phyloP scores from a whole-genome alignment of 495 filamentous ascomycete species.

The Penicillium goetzii region DNA sequence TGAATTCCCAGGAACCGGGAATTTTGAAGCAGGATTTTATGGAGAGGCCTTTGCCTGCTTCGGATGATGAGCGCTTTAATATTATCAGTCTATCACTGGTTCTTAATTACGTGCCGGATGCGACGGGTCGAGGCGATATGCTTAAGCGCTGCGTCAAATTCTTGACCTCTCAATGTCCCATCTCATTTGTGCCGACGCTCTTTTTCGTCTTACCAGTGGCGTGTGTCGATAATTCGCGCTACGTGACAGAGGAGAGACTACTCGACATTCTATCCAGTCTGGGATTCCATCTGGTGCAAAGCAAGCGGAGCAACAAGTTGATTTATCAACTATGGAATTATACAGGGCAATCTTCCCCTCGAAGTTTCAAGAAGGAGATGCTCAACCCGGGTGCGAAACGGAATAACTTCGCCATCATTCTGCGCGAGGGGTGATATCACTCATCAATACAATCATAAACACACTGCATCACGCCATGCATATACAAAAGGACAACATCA shows the following conservation, averaged over 20 bases:
- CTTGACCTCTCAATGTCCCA: conserved; percentile 48
- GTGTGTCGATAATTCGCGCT: conserved; percentile 90
- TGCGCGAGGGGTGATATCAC: conserved; percentile 41
- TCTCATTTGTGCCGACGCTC: conserved; percentile 64
- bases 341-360: conserved; percentile 36
- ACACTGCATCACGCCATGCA: conserved; percentile 11
- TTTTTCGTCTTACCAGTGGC: conserved; percentile 90
- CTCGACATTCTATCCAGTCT: conserved; percentile 73
- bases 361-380: conserved; percentile 67
- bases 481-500: conserved; percentile 2
- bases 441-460: background rate
- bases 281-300: conserved; percentile 66
- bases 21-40: conserved; percentile 95
- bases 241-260: conserved; percentile 76
- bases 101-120: conserved; percentile 87
- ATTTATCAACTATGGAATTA: conserved; percentile 85
- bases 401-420: conserved; percentile 87
- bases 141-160: conserved; percentile 63
- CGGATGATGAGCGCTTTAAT: conserved; percentile 71
- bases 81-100: conserved; percentile 93
- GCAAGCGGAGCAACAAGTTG: conserved; percentile 79
- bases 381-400: conserved; percentile 70
- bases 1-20: conserved; percentile 78
- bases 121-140: conserved; percentile 82
- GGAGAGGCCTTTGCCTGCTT: conserved; percentile 72